These are phyloP conservation scores for Mycena belliarum DNA, from an alignment of 768 basidiomycete genomes.

Conservation along the genomic window DNA sequence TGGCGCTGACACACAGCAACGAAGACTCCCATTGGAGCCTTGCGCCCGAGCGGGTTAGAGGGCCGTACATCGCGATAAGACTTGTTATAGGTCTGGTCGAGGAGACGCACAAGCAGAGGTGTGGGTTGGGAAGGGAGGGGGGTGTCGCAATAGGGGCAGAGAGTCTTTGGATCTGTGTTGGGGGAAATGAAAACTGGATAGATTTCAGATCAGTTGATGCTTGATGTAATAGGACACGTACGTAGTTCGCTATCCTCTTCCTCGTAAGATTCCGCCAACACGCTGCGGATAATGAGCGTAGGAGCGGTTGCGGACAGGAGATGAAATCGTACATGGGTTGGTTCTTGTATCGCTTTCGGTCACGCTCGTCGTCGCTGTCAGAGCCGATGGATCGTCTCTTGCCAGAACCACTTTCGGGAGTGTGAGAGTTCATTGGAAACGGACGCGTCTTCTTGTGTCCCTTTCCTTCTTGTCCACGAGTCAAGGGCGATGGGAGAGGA, in stretches of 20 bases:
- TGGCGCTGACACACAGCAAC: conserved; percentile 77
- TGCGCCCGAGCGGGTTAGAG: conserved; percentile 64
- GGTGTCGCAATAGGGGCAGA: conserved; percentile 84
- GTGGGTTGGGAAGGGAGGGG: conserved; percentile 65
- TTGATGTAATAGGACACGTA: background rate
- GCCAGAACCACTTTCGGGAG: background rate
- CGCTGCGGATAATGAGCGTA: background rate
- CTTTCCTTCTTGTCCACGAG: background rate
- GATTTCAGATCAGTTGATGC: background rate
- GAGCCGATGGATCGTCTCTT: conserved; percentile 15
- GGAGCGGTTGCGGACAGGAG: background rate
- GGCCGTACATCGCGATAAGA: conserved; percentile 66
- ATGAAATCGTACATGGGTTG: conserved; percentile 1
- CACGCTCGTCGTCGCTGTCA: conserved; percentile 15
- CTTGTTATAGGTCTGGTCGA: conserved; percentile 51
- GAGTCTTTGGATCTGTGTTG: conserved; percentile 57
- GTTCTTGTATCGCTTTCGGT: conserved; percentile 18
- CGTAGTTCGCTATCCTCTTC: conserved; percentile 19
- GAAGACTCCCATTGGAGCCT: conserved; percentile 57
- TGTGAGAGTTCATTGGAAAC: conserved; percentile 17
- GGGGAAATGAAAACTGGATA: conserved; percentile 52
- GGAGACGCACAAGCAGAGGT: conserved; percentile 53
- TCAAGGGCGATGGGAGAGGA: conserved; percentile 12
- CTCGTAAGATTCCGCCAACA: conserved; percentile 1
- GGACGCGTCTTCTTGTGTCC: background rate